Evolutionary conservation across 306 rosid genomes (phyloP), one percentile per base, ranked within the genome.

Genomic region (Quercus wislizeni): DNA sequence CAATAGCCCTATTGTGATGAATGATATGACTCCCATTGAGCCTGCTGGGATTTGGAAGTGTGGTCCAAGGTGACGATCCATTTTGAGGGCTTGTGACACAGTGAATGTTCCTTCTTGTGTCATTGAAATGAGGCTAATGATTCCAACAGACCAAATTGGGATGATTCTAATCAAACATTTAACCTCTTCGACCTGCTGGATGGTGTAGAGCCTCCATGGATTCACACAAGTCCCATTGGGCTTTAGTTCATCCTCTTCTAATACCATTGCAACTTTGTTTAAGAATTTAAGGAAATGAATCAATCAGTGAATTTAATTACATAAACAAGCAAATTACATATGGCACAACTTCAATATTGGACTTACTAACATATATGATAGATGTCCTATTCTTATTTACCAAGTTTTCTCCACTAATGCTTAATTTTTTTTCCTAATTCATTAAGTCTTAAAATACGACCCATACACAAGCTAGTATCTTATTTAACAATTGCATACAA

Each of bases 51-150:
- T 79, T 78, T 91, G 80, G 71, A 94, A 89, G 1, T 81, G 82
- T 25, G 86, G 89, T 13, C 98, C 97, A 0, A 94, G 23, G 75
- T 82, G 91, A 12, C 97, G 86, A 67, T 89, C 84, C 97, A 94
- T 94, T 78, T 83, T 84, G 9, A 91, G 19, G 61, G 97, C 97
- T 77, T 94, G 98, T 14, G 84, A 87, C 14, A 92, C 31, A 0
- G 79, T 78, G 35, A 91, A 87, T 43, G 94, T 94, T 43, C 81
- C 81, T 58, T 87, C 90, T 43, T 92, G 94, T 20, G 55, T 11
- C 14, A 84, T 30, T 28, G 93, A 11, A 4, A 57, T 63, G 1
- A 92, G 76, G 75, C 90, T 81, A 4, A 91, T 78, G 41, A 84
- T 78, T 2, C 92, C 90, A 2, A 96, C 68, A 0, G 82, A 84